phyloP scores from a whole-genome alignment of 805 yeast species.

The Hanseniaspora taiwanica region DNA sequence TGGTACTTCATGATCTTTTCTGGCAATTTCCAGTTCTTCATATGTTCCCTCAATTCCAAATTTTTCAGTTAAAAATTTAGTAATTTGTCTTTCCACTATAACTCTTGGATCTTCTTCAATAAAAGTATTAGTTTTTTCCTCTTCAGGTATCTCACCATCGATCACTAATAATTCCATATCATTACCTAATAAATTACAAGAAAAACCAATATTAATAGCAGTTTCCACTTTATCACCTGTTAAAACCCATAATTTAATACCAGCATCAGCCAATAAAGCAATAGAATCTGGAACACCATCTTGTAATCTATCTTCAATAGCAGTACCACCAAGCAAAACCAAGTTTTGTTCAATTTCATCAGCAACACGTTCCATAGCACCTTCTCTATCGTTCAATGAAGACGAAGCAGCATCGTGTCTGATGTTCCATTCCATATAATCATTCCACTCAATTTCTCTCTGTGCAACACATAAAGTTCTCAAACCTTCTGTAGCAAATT shows the following conservation, averaged over 20 bases:
- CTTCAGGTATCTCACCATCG: constrained; percentile 36
- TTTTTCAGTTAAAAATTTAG: constrained; percentile 38
- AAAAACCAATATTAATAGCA: constrained; percentile 76
- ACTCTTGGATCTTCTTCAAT: constrained; percentile 21
- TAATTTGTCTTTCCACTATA: constrained; percentile 35
- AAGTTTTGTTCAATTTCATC: constrained; percentile 59
- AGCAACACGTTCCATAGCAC: constrained; percentile 59
- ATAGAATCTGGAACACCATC: constrained; percentile 82
- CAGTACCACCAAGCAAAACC: constrained; percentile 66
- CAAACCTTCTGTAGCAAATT: constrained; percentile 71
- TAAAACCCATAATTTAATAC: constrained; percentile 74
- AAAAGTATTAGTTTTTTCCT: constrained; percentile 27
- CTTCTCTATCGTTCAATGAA: constrained; percentile 52
- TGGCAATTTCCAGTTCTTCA: constrained; percentile 43
- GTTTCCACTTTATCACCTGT: constrained; percentile 89
- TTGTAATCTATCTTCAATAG: constrained; percentile 74
- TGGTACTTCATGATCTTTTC: constrained; percentile 52
- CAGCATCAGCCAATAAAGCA: constrained; percentile 54
- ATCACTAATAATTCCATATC: constrained; percentile 65
- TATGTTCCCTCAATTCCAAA: constrained; percentile 47
- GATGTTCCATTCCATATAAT: constrained; percentile 50
- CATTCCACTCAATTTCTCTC: constrained; percentile 47
- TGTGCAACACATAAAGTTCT: constrained; percentile 74
- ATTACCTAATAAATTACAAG: constrained; percentile 62
- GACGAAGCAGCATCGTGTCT: constrained; percentile 55